phyloP scores from a whole-genome alignment of 2,329 filamentous ascomycete genomes.

The Ilyonectria sp. region DNA sequence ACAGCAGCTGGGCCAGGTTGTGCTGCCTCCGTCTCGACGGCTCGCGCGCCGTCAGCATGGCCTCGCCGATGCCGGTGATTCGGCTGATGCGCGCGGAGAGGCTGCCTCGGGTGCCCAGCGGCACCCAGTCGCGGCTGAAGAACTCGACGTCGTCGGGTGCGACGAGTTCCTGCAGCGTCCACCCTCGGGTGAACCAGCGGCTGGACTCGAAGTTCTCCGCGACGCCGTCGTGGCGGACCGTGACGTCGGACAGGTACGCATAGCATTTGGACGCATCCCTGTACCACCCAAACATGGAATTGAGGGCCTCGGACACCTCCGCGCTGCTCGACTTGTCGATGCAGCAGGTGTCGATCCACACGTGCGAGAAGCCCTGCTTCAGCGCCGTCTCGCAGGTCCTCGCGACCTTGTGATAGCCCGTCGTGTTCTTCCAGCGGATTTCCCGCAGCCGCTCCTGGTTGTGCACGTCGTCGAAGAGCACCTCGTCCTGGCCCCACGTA shows the following conservation, averaged over 20 bases:
- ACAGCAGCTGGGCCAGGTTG: slow-evolving; percentile 38
- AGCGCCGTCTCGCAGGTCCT: slow-evolving; percentile 43
- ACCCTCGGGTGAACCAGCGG: slow-evolving; percentile 46
- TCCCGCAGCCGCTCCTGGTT: slow-evolving; percentile 39
- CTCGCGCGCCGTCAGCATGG: slow-evolving; percentile 38
- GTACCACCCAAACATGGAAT: slow-evolving; percentile 49
- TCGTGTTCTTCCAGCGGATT: slow-evolving; percentile 37
- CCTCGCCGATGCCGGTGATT: slow-evolving; percentile 45
- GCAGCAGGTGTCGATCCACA: slow-evolving; percentile 49
- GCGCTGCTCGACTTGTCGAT: slow-evolving; percentile 47
- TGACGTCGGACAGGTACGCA: slow-evolving; percentile 45
- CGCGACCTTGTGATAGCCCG: slow-evolving; percentile 43
- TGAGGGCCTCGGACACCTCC: slow-evolving; percentile 46
- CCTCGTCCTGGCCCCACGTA: slow-evolving; percentile 47
- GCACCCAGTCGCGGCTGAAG: slow-evolving; percentile 44
- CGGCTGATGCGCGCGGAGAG: slow-evolving; percentile 40
- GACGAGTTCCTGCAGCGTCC: slow-evolving; percentile 47
- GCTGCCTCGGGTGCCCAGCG: slow-evolving; percentile 38
- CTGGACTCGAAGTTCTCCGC: slow-evolving; percentile 39
- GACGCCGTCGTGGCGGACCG: slow-evolving; percentile 30
- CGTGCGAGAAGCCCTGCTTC: slow-evolving; percentile 39
- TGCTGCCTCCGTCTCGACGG: slow-evolving; percentile 31
- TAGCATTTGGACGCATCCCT: slow-evolving; percentile 40
- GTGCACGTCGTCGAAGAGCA: slow-evolving; percentile 44
- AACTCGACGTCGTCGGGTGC: slow-evolving; percentile 47